Evolutionary conservation across 768 basidiomycete species (phyloP), one percentile per base, ranked within the genome.

Genomic region (Lactifluus piperatus): DNA sequence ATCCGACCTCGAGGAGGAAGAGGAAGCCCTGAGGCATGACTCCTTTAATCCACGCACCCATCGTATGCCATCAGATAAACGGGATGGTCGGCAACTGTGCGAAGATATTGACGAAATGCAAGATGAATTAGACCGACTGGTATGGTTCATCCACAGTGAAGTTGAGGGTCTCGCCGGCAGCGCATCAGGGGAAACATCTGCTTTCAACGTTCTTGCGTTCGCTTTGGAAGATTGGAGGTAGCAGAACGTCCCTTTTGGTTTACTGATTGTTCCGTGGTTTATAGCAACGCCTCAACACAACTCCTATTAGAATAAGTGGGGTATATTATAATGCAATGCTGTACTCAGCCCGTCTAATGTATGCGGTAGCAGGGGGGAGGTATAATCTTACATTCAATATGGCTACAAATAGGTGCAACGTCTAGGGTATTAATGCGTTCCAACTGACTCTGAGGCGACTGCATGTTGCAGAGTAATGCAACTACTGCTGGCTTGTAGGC

Each of bases 181-280:
- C 0, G 69, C 74, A n/a, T 76, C 77, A 18, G 83, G 84, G 52
- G 80, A 77, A 27, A 81, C 84, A 13, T 69, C 82, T 29, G 75
- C 83, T 1, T 91, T 88, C 67, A 84, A 81, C 1, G 77, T 88
- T 32, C 73, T 91, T 51, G 85, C 87, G 10, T 91, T 92, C 69
- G 75, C 80, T 43, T 72, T 92, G 58, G 86, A 91, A 54, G 88
- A 89, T 67, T 91, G 88, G 88, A 87, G 88, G 70, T 62, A 65
- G 59, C 74, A 68, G 51, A 48, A 36, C 1, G 26, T 20, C 34
- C 11, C 22, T 37, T 34, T 51, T 27, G 27, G 55, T 30, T 26
- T 63, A 26, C 39, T 11, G n/a, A 36, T 18, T 5, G 34, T 26
- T 24, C 18, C 18, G 34, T 18, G 39, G 45, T 11, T 29, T 24